These are phyloP conservation scores for Eucalyptus albens DNA, from an alignment of 345 rosid species.

Conservation along the genomic window DNA sequence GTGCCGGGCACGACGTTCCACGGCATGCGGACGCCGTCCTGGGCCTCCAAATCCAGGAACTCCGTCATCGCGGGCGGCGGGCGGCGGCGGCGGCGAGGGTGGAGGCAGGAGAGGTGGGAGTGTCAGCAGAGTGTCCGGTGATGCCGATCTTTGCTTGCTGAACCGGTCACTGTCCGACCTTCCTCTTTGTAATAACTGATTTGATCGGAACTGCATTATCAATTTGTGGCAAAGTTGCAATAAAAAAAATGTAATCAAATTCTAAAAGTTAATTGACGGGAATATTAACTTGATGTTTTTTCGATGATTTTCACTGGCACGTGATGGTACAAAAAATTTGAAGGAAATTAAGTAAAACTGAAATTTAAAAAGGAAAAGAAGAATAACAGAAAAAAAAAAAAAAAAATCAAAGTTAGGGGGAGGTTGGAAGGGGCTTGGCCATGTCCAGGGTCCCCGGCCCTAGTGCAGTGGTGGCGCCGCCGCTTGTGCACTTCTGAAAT, in stretches of 20 bases:
- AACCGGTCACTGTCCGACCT: background rate
- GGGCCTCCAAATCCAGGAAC: constrained; percentile 23
- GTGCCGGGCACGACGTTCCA: constrained; percentile 23
- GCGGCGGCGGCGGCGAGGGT: background rate
- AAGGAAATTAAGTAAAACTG: background rate
- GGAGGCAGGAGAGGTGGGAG: background rate
- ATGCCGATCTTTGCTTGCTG: background rate
- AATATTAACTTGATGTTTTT: background rate
- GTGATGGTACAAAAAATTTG: background rate
- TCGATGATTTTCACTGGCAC: background rate
- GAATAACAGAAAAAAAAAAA: background rate
- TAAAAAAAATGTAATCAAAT: background rate
- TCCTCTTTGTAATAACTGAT: background rate
- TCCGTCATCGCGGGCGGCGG: constrained; percentile 9
- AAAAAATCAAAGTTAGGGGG: background rate
- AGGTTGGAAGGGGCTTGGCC: background rate
- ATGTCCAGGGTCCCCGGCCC: background rate
- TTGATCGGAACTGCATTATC: background rate
- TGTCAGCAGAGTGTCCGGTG: background rate
- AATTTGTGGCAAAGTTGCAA: background rate
- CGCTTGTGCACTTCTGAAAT: background rate
- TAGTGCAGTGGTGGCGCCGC: background rate
- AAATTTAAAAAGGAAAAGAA: background rate
- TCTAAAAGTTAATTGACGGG: background rate
- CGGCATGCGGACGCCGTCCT: constrained; percentile 29